A percentile compares a stretch with the other conserved stretches of the same genome.
Evolutionary conservation across 345 rosid species (phyloP).

Genomic region (Eutrema japonicum): DNA sequence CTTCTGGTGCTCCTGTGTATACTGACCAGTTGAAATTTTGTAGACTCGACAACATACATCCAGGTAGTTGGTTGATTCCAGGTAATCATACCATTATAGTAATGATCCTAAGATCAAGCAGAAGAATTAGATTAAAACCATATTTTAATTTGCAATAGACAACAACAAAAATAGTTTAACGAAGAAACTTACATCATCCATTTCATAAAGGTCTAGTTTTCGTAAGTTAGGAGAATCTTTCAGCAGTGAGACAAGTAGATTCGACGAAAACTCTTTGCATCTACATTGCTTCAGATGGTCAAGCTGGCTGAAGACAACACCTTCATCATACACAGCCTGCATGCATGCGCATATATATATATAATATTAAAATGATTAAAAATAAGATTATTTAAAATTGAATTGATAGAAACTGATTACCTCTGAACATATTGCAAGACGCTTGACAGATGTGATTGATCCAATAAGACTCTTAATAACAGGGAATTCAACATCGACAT

Average conservation of each 20-base stretch:
- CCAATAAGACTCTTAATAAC: no score
- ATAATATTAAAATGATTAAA: neutral
- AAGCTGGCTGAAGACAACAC: neutral
- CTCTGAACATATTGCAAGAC: constrained; percentile 10
- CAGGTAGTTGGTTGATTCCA: constrained; percentile 18
- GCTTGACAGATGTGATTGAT: no score
- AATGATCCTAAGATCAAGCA: constrained; percentile 6
- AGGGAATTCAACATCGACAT: no score
- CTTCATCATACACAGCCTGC: constrained; percentile 9
- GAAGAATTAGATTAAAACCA: neutral
- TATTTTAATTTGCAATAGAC: neutral
- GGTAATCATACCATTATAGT: neutral
- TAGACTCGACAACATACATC: constrained; percentile 22
- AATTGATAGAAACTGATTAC: constrained; percentile 13
- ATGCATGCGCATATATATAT: neutral
- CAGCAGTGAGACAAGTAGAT: constrained; percentile 5
- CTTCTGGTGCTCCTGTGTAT: constrained; percentile 8
- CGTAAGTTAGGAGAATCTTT: constrained; percentile 20
- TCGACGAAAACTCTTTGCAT: constrained; percentile 17
- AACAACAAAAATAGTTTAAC: neutral
- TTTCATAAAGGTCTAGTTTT: neutral
- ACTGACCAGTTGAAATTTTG: constrained; percentile 11
- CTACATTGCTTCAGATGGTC: constrained; percentile 7
- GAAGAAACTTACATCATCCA: constrained; percentile 8
- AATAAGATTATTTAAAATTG: neutral